These are phyloP conservation scores for Condylostoma magnum DNA, from an alignment of 169 alveolate species.

Conservation along the genomic window DNA sequence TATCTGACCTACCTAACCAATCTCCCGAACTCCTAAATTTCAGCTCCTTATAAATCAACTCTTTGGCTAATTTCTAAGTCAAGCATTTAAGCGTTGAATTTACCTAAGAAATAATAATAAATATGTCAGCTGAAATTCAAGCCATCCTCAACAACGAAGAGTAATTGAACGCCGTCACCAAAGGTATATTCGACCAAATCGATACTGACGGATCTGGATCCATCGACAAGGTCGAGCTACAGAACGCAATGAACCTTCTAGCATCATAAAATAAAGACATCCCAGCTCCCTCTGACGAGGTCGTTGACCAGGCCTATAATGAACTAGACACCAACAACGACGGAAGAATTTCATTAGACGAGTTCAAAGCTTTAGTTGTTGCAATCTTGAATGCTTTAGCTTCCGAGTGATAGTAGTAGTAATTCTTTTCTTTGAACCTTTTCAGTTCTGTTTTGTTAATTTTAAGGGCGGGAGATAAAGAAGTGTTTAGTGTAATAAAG, in stretches of 20 bases:
- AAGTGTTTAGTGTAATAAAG: no score
- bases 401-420: no score
- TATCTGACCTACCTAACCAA: no score
- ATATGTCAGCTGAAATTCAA: constrained; percentile 15
- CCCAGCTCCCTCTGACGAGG: constrained; percentile 43
- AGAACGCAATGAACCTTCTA: constrained; percentile 29
- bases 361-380: constrained; percentile 10
- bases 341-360: constrained; percentile 7
- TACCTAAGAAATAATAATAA: constrained; percentile 1
- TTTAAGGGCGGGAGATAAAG: no score
- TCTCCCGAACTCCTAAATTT: no score
- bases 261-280: constrained; percentile 36
- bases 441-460: no score
- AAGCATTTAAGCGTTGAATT: no score
- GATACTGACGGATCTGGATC: constrained; percentile 45
- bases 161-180: constrained; percentile 38
- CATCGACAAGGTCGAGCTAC: constrained; percentile 39
- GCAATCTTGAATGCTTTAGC: no score
- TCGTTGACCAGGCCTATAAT: constrained; percentile 28
- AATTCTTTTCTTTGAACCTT: no score
- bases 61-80: no score
- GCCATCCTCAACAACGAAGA: constrained; percentile 33
- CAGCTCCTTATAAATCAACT: no score
- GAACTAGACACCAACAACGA: constrained; percentile 13
- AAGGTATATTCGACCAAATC: constrained; percentile 33